phyloP scores from a whole-genome alignment of 2,329 filamentous ascomycete genomes.

The Fusarium torreyae region DNA sequence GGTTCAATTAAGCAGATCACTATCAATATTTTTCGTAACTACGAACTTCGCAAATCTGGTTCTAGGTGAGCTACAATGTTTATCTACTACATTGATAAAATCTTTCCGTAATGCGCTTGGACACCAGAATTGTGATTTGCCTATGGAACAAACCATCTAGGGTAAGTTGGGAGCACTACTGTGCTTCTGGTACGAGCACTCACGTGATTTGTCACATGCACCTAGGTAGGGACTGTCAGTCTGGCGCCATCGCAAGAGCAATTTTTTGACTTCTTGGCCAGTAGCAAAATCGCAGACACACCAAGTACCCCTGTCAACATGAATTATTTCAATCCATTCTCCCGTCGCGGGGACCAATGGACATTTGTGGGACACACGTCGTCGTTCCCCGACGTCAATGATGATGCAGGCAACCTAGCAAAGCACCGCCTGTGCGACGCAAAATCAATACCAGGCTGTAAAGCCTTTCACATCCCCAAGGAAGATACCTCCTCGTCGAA shows the following conservation, averaged over 20 bases:
- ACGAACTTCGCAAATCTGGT: too few relatives aligned
- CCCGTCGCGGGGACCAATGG: slow-evolving; percentile 58
- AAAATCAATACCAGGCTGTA: slow-evolving; percentile 69
- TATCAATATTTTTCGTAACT: too few relatives aligned
- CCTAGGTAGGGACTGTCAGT: fast-evolving
- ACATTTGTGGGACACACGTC: slow-evolving; percentile 69
- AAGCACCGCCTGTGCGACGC: slow-evolving; percentile 56
- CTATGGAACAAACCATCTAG: too few relatives aligned
- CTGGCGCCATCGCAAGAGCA: not conserved
- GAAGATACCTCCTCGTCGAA: slow-evolving; percentile 55
- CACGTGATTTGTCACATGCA: slow-evolving; percentile 31
- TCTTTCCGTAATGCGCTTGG: too few relatives aligned
- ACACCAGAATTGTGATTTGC: too few relatives aligned
- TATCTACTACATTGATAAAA: too few relatives aligned
- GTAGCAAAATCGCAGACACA: not conserved
- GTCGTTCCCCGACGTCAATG: slow-evolving; percentile 67
- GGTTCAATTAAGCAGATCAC: too few relatives aligned
- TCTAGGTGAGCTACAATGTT: too few relatives aligned
- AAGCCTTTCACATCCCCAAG: slow-evolving; percentile 67
- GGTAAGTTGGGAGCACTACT: too few relatives aligned
- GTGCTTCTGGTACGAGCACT: too few relatives aligned
- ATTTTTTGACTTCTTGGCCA: not conserved
- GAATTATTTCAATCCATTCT: slow-evolving; percentile 43
- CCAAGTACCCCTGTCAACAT: slow-evolving; percentile 24
- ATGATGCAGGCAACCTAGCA: slow-evolving; percentile 57